Percentiles rank a stretch among this genome's conserved stretches.
Evolutionary conservation across 192 early-diverging fungal species (phyloP).

Genomic region (Glomus cerebriforme): DNA sequence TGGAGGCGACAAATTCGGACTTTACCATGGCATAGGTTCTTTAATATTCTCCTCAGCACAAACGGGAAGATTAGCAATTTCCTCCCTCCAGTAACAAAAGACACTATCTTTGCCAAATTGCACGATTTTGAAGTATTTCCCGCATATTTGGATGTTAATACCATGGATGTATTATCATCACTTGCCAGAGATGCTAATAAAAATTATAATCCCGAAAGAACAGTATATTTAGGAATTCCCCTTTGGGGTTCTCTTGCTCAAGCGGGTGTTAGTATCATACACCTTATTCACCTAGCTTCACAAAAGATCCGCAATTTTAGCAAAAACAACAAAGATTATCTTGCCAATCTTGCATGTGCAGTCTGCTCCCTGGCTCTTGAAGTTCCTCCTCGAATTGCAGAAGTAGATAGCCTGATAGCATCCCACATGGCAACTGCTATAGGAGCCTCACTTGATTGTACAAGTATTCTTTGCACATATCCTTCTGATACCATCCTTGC

Average conservation of each 20-base stretch:
- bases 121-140: neutral
- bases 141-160: neutral
- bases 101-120: neutral
- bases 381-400: neutral
- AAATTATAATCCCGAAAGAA: neutral
- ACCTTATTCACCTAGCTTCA: constrained; percentile 4
- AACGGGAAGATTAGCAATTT: constrained; percentile 1
- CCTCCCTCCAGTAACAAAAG: neutral
- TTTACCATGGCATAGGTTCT: neutral
- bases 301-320: constrained; percentile 16
- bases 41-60: constrained; percentile 1
- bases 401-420: neutral
- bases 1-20: neutral
- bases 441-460: constrained; percentile 7
- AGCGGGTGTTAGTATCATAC: neutral
- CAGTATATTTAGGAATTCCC: neutral
- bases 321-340: constrained; percentile 10
- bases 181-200: neutral
- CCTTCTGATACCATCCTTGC: constrained; percentile 14
- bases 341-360: neutral
- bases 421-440: constrained; percentile 7
- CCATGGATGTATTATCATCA: neutral
- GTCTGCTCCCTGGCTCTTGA: neutral
- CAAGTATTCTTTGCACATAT: constrained; percentile 23
- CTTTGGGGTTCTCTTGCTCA: neutral